Evolutionary conservation across 2,329 filamentous ascomycete genomes (phyloP), one percentile per base, ranked within the genome.

Genomic region (Aspergillus versicolor): DNA sequence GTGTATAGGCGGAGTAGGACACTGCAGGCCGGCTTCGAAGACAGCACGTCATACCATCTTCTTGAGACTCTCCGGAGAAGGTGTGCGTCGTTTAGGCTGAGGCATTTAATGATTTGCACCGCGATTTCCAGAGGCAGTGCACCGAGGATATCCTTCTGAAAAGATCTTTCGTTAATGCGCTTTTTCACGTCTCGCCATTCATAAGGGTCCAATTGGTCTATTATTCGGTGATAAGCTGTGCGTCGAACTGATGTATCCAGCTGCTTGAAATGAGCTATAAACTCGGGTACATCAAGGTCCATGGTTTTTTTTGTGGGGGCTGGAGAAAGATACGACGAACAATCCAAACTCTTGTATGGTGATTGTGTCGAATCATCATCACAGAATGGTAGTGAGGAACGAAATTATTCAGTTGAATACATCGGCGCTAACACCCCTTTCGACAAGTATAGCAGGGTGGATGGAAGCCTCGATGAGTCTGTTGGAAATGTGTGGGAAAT

Each of bases 121-220:
- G 66, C 64, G n/a, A 76, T 54, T 57, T 76, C 74, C 5, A 67
- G 13, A 3, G 73, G 74, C 22, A 74, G 51, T 1, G 58, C 59
- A 13, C 63, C 66, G 3, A 76, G 38, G n/a, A 76, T 64, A 57
- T 76, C 74, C 34, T 61, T 64, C 21, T 71, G 61, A 24, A 75
- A 67, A 13, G 61, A 63, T 17, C 54, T 56, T n/a, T 52, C 17
- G 37, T 65, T 57, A 5, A 67, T 49, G 37, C 59, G 62, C 17
- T 52, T 32, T 53, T 64, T 61, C 9, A 73, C 55, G 43, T 70
- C 64, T 15, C 70, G 68, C 67, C 70, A 72, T 61, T 75, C 73
- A 42, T 67, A 30, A 4, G 56, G 52, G 13, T 37, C 49, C 24
- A 76, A 57, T 22, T 66, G 59, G 41, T 67, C 59, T 32, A 75